A percentile compares a stretch with the other conserved stretches of the same genome.
Conservation (phyloP, 192 early-diverging fungal species). For the Backusella macrospora region DNA sequence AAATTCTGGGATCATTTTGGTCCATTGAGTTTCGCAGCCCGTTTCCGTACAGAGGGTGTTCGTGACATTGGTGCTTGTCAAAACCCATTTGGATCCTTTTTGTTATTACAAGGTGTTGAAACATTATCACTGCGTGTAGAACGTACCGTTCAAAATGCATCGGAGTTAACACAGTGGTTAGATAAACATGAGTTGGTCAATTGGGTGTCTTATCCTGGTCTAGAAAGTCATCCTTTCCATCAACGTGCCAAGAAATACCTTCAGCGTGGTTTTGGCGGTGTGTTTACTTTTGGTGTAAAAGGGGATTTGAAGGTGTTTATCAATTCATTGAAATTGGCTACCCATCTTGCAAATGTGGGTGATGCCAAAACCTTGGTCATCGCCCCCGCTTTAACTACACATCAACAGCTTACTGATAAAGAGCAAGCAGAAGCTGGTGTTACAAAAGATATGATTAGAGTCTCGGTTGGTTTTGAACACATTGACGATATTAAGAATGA, state of each 20-base stretch:
- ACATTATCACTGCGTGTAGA: conserved; percentile 87
- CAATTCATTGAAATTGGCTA: conserved; percentile 72
- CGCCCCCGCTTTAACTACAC: conserved; percentile 81
- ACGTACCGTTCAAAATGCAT: conserved; percentile 77
- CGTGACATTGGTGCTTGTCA: conserved; percentile 84
- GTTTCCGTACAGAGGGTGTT: conserved; percentile 79
- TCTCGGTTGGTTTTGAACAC: conserved; percentile 83
- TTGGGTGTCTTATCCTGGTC: conserved; percentile 92
- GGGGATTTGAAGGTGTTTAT: conserved; percentile 63
- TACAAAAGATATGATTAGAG: conserved; percentile 78
- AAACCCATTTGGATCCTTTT: conserved; percentile 88
- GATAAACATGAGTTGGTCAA: conserved; percentile 66
- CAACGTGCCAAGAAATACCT: conserved; percentile 85
- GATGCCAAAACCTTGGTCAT: conserved; percentile 88
- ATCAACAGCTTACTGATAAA: conserved; percentile 80
- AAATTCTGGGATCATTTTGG: conserved; percentile 87
- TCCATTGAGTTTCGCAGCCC: conserved; percentile 72
- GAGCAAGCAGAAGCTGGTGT: conserved; percentile 79
- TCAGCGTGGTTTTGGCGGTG: conserved; percentile 79
- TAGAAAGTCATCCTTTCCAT: conserved; percentile 77
- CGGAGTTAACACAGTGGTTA: conserved; percentile 79
- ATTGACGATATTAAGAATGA: conserved; percentile 71
- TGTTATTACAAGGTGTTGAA: conserved; percentile 86
- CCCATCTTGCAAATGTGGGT: conserved; percentile 91
- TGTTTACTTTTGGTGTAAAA: conserved; percentile 75